A percentile compares a stretch with the other conserved stretches of the same genome.
Evolutionary conservation across 2,329 filamentous ascomycete genomes (phyloP).

Genomic region (Colletotrichum abscissum): DNA sequence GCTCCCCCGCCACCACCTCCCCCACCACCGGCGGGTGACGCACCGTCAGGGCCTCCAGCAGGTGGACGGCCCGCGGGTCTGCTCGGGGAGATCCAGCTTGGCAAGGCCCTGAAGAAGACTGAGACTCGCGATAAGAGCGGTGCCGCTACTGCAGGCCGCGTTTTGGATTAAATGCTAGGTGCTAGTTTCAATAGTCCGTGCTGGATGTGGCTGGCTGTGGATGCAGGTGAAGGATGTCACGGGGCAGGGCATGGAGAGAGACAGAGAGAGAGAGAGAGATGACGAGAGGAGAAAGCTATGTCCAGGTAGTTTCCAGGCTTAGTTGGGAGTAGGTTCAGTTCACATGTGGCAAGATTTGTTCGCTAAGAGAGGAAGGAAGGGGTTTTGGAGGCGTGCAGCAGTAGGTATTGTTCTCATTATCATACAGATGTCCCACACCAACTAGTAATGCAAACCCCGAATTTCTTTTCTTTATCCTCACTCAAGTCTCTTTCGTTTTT

Average conservation of each 20-base stretch:
- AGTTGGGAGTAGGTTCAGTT: constrained; percentile 5
- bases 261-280: background rate
- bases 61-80: constrained; percentile 70
- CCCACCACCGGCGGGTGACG: constrained; percentile 52
- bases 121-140: constrained; percentile 87
- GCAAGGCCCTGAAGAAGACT: constrained; percentile 85
- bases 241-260: background rate
- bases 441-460: constrained; percentile 23
- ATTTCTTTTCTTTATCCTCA: background rate
- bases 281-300: background rate
- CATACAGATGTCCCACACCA: constrained; percentile 1
- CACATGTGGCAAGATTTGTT: constrained; percentile 1
- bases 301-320: background rate
- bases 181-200: background rate
- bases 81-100: constrained; percentile 84
- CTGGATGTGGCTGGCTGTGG: background rate
- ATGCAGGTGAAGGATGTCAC: background rate
- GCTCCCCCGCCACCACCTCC: constrained; percentile 55
- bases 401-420: constrained; percentile 4
- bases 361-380: background rate
- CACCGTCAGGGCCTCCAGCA: constrained; percentile 57
- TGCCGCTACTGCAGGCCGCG: constrained; percentile 79
- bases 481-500: background rate
- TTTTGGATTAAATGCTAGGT: constrained; percentile 61
- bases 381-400: background rate